Evolutionary conservation across 1,284 basidiomycete genomes (phyloP).

Genomic region (Ganoderma resinaceum): DNA sequence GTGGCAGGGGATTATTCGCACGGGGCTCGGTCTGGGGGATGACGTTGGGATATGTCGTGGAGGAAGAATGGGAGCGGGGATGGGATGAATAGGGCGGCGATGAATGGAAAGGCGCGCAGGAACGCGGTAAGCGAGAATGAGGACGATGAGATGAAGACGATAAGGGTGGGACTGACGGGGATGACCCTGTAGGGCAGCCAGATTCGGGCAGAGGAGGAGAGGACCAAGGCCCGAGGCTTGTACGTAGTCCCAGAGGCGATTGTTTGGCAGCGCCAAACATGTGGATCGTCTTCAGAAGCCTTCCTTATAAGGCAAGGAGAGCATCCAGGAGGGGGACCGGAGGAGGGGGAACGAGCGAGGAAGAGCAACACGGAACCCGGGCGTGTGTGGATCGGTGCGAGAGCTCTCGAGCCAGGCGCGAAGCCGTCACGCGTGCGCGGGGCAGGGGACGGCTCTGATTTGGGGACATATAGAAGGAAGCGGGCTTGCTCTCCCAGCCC

Average conservation of each 20-base stretch:
- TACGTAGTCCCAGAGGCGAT: constrained; percentile 2
- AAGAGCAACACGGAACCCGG: constrained; percentile 1
- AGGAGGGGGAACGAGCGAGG: constrained; percentile 10
- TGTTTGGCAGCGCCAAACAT: constrained; percentile 9
- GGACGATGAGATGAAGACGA: not conserved
- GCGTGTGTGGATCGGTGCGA: constrained; percentile 21
- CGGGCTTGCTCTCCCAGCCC: constrained; percentile 13
- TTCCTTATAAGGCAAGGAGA: constrained; percentile 19
- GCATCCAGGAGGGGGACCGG: constrained; percentile 3
- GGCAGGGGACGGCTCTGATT: constrained; percentile 14
- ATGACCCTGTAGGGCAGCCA: not conserved
- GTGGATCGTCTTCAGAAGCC: constrained; percentile 30
- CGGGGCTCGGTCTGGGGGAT: constrained; percentile 4
- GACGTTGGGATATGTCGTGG: not conserved
- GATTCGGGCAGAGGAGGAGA: not conserved
- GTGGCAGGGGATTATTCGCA: not conserved
- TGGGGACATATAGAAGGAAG: constrained; percentile 25
- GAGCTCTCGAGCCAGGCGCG: constrained; percentile 10
- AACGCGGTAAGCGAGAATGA: not conserved
- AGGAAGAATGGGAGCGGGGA: not conserved
- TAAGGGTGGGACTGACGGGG: constrained; percentile 4
- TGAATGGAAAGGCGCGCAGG: not conserved
- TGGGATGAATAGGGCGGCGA: not conserved
- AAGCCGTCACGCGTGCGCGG: constrained; percentile 19
- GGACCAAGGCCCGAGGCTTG: not conserved